phyloP scores from a whole-genome alignment of 1,284 basidiomycete species.

The Malassezia sp. region DNA sequence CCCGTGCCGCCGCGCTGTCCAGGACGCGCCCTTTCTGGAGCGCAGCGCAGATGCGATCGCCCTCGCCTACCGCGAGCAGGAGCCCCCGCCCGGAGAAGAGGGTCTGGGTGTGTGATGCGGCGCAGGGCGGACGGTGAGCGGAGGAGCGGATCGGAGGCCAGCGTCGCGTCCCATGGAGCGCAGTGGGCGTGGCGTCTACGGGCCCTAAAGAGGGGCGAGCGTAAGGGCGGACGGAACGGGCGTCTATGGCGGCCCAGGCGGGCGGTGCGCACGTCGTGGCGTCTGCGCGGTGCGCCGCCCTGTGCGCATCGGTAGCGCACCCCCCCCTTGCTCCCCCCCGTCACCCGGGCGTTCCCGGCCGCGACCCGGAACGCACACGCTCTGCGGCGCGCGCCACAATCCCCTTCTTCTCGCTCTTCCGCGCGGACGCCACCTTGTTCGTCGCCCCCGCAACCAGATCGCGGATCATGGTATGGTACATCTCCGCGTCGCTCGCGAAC shows the following conservation, averaged over 20 bases:
- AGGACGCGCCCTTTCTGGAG: not conserved
- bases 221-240: too few relatives aligned
- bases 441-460: conserved; percentile 38
- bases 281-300: too few relatives aligned
- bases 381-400: conserved; percentile 4
- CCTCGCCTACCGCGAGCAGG: conserved; percentile 2
- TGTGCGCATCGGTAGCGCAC: too few relatives aligned
- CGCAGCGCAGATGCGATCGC: conserved; percentile 9
- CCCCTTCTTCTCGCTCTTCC: conserved; percentile 8
- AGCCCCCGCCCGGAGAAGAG: not conserved
- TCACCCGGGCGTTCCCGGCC: conserved; percentile 11
- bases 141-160: too few relatives aligned
- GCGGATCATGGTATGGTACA: conserved; percentile 43
- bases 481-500: conserved; percentile 35
- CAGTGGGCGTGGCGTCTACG: too few relatives aligned
- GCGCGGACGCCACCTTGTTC: conserved; percentile 2
- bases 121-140: too few relatives aligned
- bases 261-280: too few relatives aligned
- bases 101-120: not conserved
- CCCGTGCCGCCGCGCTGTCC: conserved; percentile 2
- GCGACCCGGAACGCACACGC: too few relatives aligned
- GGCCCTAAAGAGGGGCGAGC: too few relatives aligned
- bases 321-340: too few relatives aligned
- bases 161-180: too few relatives aligned
- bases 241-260: too few relatives aligned